phyloP scores from a whole-genome alignment of 2,329 filamentous ascomycete species.

The Lecanicillium sp. region DNA sequence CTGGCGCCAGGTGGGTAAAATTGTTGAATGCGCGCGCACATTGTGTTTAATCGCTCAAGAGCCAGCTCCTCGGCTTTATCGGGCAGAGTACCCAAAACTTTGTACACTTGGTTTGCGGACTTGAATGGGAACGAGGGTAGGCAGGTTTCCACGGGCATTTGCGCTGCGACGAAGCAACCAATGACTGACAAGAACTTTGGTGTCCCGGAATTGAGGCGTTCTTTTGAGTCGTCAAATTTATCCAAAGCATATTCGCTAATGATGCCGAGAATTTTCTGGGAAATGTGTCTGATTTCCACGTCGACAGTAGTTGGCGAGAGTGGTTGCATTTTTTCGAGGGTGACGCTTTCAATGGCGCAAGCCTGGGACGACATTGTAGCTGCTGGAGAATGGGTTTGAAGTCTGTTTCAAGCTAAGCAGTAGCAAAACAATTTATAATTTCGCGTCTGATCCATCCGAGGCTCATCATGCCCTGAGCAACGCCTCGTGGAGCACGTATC shows the following conservation, averaged over 20 bases:
- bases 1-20: conserved; percentile 20
- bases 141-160: conserved; percentile 14
- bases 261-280: conserved; percentile 14
- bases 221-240: conserved; percentile 16
- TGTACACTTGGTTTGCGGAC: conserved; percentile 24
- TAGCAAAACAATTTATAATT: too few relatives aligned
- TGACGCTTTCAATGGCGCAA: too few relatives aligned
- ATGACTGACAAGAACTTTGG: conserved; percentile 17
- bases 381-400: too few relatives aligned
- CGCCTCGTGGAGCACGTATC: too few relatives aligned
- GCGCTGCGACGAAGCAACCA: conserved; percentile 13
- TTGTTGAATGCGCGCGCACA: conserved; percentile 18
- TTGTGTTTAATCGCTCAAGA: conserved; percentile 16
- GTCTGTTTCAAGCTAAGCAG: too few relatives aligned
- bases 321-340: too few relatives aligned
- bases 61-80: conserved; percentile 24
- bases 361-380: too few relatives aligned
- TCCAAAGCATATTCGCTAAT: conserved; percentile 18
- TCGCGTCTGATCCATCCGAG: too few relatives aligned
- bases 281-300: conserved; percentile 2
- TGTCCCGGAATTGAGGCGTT: conserved; percentile 11
- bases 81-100: conserved; percentile 20
- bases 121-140: conserved; percentile 24
- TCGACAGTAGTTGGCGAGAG: too few relatives aligned
- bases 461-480: too few relatives aligned